Base-by-base conservation (phyloP, 441 rosid genomes). In the Erodium trifolium region DNA sequence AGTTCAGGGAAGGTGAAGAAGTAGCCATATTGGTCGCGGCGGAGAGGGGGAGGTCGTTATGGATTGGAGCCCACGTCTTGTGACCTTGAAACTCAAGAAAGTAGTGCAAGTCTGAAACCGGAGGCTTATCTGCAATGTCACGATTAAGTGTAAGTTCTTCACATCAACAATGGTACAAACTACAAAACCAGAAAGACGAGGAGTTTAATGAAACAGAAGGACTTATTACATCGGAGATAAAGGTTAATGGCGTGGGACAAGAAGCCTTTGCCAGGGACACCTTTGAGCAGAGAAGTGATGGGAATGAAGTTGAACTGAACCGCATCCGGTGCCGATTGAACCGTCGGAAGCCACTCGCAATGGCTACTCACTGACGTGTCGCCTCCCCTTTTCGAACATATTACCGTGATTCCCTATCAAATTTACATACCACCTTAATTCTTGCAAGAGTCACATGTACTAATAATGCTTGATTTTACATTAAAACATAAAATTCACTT, bases 231-330 rank as follows among this genome's bases (percentile, higher is more conserved):
- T 75, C 97, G 78, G 64, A 93, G 88, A 76, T 91, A 93, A 69
- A 93, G 91, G 72, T 92, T 89, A 83, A 93, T 89, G 72, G 99
- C 99, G 70, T 93, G 99, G 5, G 95, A 87, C 27, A 93, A 67
- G 77, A 93, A 86, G 65, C 96, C 97, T 65, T 73, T 86, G 65
- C 99, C 99, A 66, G 93, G 86, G 53, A 85, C 84, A 37, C 82
- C 87, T 51, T 81, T 82, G n/a, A 93, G 91, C 1, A 93, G 86
- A 73, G 96, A 88, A 69, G 97, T 89, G 57, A 93, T 87, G 19
- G 99, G 96, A 59, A 91, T 77, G 78, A 91, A 86, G 80, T 49
- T 85, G 72, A 83, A 93, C 2, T 84, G 80, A 72, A 88, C 76
- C 3, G 92, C 93, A 11, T 93, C 99, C 0, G 99, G 92, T 71